Conservation (phyloP, 306 rosid genomes). For the Acacia acuminata region DNA sequence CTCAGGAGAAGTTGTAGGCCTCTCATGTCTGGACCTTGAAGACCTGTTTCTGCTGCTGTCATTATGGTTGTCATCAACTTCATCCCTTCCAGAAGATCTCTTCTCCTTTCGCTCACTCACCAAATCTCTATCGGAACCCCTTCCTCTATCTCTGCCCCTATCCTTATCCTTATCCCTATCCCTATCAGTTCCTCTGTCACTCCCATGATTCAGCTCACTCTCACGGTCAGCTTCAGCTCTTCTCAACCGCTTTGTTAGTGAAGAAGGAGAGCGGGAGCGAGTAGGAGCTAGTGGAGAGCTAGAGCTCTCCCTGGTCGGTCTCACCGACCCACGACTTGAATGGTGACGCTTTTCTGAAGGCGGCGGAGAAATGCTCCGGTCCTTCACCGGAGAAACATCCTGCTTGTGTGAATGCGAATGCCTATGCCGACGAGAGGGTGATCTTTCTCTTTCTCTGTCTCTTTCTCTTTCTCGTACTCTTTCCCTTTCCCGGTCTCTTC, state of each 20-base stretch:
- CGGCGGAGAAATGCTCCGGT: constrained; percentile 28
- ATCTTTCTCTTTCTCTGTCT: constrained; percentile 18
- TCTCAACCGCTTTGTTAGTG: constrained; percentile 59
- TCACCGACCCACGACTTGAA: constrained; percentile 33
- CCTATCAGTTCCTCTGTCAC: constrained; percentile 19
- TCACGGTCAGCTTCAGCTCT: constrained; percentile 44
- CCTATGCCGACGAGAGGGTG: constrained; percentile 48
- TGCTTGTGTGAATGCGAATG: constrained; percentile 32
- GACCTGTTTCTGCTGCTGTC: constrained; percentile 36
- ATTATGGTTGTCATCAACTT: neutral
- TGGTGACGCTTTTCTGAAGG: constrained; percentile 34
- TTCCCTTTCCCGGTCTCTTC: constrained; percentile 10
- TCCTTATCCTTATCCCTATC: constrained; percentile 6
- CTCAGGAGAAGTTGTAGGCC: constrained; percentile 50
- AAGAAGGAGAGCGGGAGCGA: constrained; percentile 53
- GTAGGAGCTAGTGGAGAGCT: constrained; percentile 41
- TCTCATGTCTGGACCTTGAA: constrained; percentile 61
- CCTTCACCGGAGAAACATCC: constrained; percentile 41
- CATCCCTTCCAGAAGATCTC: constrained; percentile 41
- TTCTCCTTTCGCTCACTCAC: constrained; percentile 55
- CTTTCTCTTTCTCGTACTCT: constrained; percentile 25
- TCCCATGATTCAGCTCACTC: constrained; percentile 34
- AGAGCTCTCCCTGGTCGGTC: constrained; percentile 35
- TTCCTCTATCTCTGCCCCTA: constrained; percentile 43
- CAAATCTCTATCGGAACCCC: constrained; percentile 50